phyloP scores from a whole-genome alignment of 768 basidiomycete species.

The Mycena chlorophos region DNA sequence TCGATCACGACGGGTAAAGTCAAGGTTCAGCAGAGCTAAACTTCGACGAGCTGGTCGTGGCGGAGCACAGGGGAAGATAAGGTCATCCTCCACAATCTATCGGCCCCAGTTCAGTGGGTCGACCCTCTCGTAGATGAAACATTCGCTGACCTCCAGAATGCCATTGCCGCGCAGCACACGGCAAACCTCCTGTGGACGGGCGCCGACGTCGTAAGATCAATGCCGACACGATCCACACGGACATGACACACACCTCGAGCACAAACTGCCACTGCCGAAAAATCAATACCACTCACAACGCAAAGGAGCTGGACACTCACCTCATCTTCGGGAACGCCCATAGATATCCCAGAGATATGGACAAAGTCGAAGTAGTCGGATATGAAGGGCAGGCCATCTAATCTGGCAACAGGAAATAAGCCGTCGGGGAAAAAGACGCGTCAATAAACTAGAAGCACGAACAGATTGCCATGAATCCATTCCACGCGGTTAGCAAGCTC shows the following conservation, averaged over 20 bases:
- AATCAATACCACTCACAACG: constrained; percentile 16
- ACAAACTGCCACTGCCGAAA: constrained; percentile 59
- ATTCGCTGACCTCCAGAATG: constrained; percentile 56
- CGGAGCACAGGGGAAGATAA: constrained; percentile 58
- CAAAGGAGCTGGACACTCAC: constrained; percentile 30
- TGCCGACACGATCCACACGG: constrained; percentile 5
- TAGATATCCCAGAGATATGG: constrained; percentile 60
- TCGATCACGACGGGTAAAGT: constrained; percentile 21
- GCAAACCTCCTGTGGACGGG: constrained; percentile 70
- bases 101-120: constrained; percentile 5
- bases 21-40: constrained; percentile 21
- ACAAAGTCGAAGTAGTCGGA: constrained; percentile 63
- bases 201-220: constrained; percentile 3
- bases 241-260: constrained; percentile 52
- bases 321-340: constrained; percentile 74
- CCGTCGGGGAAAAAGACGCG: constrained; percentile 5
- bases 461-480: constrained; percentile 76
- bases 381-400: constrained; percentile 65
- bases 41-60: constrained; percentile 18
- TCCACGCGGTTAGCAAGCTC: constrained; percentile 50
- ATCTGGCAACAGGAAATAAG: constrained; percentile 39
- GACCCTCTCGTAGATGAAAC: neutral
- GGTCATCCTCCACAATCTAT: constrained; percentile 74
- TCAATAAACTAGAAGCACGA: neutral
- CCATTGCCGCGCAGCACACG: constrained; percentile 66